These are phyloP conservation scores for Pilaira anomala DNA, from an alignment of 192 early-diverging fungal species.

Conservation along the genomic window DNA sequence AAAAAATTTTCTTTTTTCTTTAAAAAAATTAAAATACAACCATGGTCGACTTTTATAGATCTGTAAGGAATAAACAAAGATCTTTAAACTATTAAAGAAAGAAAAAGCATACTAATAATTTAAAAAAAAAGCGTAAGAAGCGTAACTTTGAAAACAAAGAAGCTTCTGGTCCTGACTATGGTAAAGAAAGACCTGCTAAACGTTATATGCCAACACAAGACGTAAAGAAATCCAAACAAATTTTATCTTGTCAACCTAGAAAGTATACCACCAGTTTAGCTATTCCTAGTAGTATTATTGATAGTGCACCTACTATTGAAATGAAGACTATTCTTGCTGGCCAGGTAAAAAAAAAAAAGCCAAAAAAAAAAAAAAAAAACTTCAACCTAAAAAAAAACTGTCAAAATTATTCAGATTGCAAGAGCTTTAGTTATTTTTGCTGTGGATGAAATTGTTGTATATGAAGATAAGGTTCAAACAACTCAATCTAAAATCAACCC, in stretches of 20 bases:
- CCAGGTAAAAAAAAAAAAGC: conserved; percentile 47
- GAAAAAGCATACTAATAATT: background rate
- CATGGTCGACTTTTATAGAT: conserved; percentile 18
- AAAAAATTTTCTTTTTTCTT: conserved; percentile 3
- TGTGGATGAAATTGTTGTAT: conserved; percentile 70
- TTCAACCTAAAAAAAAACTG: background rate
- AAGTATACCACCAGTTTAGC: conserved; percentile 64
- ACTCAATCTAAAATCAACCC: conserved; percentile 48
- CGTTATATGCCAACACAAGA: conserved; percentile 15
- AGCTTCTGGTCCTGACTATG: conserved; percentile 42
- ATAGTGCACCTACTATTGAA: conserved; percentile 58
- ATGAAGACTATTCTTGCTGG: conserved; percentile 70
- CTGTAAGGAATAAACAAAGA: background rate
- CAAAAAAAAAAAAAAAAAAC: background rate
- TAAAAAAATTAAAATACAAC: background rate
- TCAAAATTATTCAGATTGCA: conserved; percentile 46
- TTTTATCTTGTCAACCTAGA: conserved; percentile 23
- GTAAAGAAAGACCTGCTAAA: conserved; percentile 19
- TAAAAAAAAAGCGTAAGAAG: conserved; percentile 1
- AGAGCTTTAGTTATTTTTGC: conserved; percentile 54
- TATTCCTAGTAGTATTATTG: conserved; percentile 62
- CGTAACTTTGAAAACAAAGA: conserved; percentile 37
- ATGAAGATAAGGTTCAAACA: conserved; percentile 41
- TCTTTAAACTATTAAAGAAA: background rate
- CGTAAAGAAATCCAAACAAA: background rate